Percentiles rank a stretch among this genome's conserved stretches.
These are phyloP conservation scores for Penicillium argentinense DNA, from an alignment of 495 filamentous ascomycete genomes.

Conservation along the genomic window DNA sequence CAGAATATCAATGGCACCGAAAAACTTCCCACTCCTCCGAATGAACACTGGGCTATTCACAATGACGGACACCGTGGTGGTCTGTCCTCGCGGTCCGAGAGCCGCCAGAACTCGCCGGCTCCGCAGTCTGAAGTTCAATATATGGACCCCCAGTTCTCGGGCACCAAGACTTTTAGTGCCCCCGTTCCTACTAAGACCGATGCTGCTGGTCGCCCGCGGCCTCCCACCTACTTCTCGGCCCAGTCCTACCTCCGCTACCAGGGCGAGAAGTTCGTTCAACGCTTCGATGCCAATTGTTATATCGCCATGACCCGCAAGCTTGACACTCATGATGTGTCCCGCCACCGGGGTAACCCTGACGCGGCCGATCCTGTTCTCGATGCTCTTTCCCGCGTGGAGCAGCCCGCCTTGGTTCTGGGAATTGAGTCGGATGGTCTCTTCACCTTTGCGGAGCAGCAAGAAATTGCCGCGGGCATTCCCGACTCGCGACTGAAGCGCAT, in stretches of 20 bases:
- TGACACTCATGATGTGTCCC: constrained; percentile 94
- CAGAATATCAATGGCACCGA: constrained; percentile 74
- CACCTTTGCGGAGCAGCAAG: constrained; percentile 93
- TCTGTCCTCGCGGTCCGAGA: constrained; percentile 36
- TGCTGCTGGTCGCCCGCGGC: constrained; percentile 41
- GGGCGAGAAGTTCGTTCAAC: constrained; percentile 91
- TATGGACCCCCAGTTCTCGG: constrained; percentile 78
- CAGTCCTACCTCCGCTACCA: constrained; percentile 99
- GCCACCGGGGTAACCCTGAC: constrained; percentile 54
- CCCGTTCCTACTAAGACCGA: constrained; percentile 18
- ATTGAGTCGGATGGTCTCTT: constrained; percentile 96
- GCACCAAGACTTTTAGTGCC: constrained; percentile 53
- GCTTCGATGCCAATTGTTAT: constrained; percentile 98
- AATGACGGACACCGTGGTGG: constrained; percentile 84
- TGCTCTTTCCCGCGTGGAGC: constrained; percentile 77
- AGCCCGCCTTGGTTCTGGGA: constrained; percentile 85
- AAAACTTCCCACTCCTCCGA: constrained; percentile 62
- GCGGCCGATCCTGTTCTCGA: constrained; percentile 58
- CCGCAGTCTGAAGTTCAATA: constrained; percentile 39
- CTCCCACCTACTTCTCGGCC: constrained; percentile 90
- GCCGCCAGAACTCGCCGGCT: constrained; percentile 35
- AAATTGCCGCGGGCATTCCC: constrained; percentile 80
- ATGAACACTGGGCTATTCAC: constrained; percentile 91
- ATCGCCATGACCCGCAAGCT: constrained; percentile 98
- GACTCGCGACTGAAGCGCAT: constrained; percentile 78